A percentile compares a stretch with the other conserved stretches of the same genome.
Evolutionary conservation across 805 yeast species (phyloP).

Genomic region (Geotrichum ghanense): DNA sequence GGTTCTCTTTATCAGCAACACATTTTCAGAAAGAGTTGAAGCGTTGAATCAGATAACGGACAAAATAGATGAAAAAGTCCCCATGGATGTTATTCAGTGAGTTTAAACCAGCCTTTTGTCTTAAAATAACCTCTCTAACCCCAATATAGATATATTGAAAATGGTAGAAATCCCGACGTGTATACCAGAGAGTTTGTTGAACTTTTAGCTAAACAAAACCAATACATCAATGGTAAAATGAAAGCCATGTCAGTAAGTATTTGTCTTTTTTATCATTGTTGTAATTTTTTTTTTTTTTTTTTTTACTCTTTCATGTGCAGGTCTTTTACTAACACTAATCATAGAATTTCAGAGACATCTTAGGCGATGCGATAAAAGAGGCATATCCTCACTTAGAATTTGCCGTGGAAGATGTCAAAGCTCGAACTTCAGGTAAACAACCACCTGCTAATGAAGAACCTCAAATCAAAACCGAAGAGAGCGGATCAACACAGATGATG

Average conservation of each 20-base stretch:
- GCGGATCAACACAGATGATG: no score
- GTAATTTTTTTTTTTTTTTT: not conserved
- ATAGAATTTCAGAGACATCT: slow-evolving; percentile 42
- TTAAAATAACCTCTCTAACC: not conserved
- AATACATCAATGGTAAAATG: slow-evolving; percentile 77
- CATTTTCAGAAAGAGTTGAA: slow-evolving; percentile 9
- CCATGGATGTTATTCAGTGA: slow-evolving; percentile 15
- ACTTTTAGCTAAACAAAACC: slow-evolving; percentile 82
- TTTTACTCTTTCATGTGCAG: not conserved
- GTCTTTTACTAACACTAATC: not conserved
- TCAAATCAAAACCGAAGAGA: no score
- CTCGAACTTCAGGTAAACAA: slow-evolving; percentile 6
- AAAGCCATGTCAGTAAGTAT: slow-evolving; percentile 36
- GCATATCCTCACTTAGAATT: slow-evolving; percentile 70
- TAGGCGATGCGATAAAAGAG: slow-evolving; percentile 56
- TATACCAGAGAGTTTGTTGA: slow-evolving; percentile 95
- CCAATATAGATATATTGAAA: slow-evolving; percentile 64
- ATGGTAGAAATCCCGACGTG: slow-evolving; percentile 94
- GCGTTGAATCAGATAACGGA: slow-evolving; percentile 8
- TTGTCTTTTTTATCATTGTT: not conserved
- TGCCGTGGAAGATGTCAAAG: slow-evolving; percentile 38
- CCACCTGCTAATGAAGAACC: no score
- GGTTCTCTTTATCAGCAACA: not conserved
- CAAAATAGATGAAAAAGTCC: slow-evolving; percentile 11
- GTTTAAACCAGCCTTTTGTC: not conserved